phyloP scores from a whole-genome alignment of 1,284 basidiomycete species.

The Malassezia vespertilionis region DNA sequence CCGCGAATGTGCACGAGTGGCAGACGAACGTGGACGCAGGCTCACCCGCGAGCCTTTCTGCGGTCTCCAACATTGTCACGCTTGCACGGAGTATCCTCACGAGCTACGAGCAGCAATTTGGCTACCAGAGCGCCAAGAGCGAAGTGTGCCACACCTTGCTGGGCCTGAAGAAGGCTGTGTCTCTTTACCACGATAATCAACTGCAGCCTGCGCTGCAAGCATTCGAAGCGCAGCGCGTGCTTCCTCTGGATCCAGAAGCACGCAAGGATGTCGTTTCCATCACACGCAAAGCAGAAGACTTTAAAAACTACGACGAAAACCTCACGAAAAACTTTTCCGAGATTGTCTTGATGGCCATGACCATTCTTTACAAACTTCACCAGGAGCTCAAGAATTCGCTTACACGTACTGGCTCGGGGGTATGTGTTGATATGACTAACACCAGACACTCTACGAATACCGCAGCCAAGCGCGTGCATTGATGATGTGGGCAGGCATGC shows the following conservation, averaged over 20 bases:
- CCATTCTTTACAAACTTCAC: slow-evolving; percentile 58
- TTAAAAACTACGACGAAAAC: slow-evolving; percentile 72
- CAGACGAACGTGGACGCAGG: slow-evolving; percentile 21
- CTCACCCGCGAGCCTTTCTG: slow-evolving; percentile 51
- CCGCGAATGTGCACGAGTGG: slow-evolving; percentile 14
- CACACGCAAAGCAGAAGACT: slow-evolving; percentile 76
- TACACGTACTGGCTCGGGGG: slow-evolving; percentile 23
- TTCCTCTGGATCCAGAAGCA: slow-evolving; percentile 63
- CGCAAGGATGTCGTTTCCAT: slow-evolving; percentile 66
- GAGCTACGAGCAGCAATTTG: slow-evolving; percentile 64
- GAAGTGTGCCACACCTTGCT: slow-evolving; percentile 58
- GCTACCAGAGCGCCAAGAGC: slow-evolving; percentile 66
- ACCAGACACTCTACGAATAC: slow-evolving; percentile 33
- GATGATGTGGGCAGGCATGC: slow-evolving; percentile 47
- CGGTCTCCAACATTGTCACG: slow-evolving; percentile 61
- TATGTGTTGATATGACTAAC: not conserved
- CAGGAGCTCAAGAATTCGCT: slow-evolving; percentile 38
- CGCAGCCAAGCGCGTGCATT: slow-evolving; percentile 38
- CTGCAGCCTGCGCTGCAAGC: slow-evolving; percentile 70
- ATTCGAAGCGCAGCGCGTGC: slow-evolving; percentile 75
- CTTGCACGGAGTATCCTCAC: slow-evolving; percentile 72
- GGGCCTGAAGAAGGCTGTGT: slow-evolving; percentile 69
- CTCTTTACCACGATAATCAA: slow-evolving; percentile 62
- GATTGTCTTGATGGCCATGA: slow-evolving; percentile 87
- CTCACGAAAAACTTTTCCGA: slow-evolving; percentile 80